Percentiles rank a stretch among this genome's conserved stretches.
These are phyloP conservation scores for Piromyces finnis DNA, from an alignment of 192 early-diverging fungal genomes.

Conservation along the genomic window DNA sequence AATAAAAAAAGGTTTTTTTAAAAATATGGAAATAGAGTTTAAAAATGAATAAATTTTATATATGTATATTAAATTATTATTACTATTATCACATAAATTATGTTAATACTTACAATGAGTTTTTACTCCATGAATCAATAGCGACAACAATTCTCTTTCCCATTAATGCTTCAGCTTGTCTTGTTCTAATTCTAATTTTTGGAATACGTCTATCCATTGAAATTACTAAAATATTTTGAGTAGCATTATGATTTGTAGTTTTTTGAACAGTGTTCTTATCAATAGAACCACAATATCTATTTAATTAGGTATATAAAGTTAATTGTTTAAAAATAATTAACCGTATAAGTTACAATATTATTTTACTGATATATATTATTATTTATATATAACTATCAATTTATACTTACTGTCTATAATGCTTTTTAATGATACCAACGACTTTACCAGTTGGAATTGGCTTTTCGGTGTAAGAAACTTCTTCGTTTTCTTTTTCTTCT, in stretches of 20 bases:
- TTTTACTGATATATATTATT: no score
- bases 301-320: no score
- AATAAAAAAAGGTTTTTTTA: no score
- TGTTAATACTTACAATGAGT: slow-evolving; percentile 40
- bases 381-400: no score
- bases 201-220: slow-evolving; percentile 89
- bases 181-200: slow-evolving; percentile 79
- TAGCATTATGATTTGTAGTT: slow-evolving; percentile 13
- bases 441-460: slow-evolving; percentile 64
- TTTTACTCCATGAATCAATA: slow-evolving; percentile 76
- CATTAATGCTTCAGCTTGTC: slow-evolving; percentile 58
- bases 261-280: background rate
- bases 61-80: no score
- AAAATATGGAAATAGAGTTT: no score
- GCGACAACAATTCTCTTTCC: slow-evolving; percentile 82
- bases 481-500: slow-evolving; percentile 3
- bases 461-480: background rate
- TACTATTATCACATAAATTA: no score
- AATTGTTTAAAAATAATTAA: no score
- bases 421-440: slow-evolving; percentile 84
- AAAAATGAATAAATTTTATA: no score
- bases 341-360: no score
- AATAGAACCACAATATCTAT: background rate
- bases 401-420: slow-evolving; percentile 76
- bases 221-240: slow-evolving; percentile 61